A percentile compares a stretch with the other conserved stretches of the same genome.
phyloP scores from a whole-genome alignment of 352 stramenopile genomes.

The Phytophthora chlamydospora region DNA sequence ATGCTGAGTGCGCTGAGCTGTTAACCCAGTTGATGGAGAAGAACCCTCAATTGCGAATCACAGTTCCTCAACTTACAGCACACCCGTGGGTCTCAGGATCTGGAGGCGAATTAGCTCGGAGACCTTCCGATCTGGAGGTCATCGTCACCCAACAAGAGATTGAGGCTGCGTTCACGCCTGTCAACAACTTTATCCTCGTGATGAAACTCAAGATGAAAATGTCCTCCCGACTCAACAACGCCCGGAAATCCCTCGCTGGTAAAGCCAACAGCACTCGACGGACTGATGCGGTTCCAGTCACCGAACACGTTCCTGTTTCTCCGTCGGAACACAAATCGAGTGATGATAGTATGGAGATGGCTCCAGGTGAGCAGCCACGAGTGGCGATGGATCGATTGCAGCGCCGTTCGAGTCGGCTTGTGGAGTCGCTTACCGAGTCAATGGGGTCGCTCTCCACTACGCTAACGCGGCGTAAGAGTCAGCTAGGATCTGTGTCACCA shows the following conservation, averaged over 20 bases:
- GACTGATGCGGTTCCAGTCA: constrained; percentile 15
- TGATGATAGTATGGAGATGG: constrained; percentile 14
- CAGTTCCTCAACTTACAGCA: constrained; percentile 54
- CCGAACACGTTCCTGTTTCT: constrained; percentile 9
- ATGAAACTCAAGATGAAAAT: constrained; percentile 82
- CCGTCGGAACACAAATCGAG: constrained; percentile 6
- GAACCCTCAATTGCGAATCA: constrained; percentile 55
- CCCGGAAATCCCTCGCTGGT: constrained; percentile 35
- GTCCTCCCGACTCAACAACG: constrained; percentile 52
- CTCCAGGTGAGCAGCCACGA: constrained; percentile 13
- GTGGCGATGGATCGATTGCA: constrained; percentile 12
- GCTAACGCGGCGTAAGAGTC: constrained; percentile 23
- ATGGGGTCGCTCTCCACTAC: constrained; percentile 20
- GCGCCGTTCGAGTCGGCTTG: constrained; percentile 17
- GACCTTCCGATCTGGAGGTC: constrained; percentile 20
- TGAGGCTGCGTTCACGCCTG: constrained; percentile 73
- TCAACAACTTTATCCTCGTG: constrained; percentile 87
- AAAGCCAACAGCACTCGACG: constrained; percentile 1
- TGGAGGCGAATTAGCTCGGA: not conserved
- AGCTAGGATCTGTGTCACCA: constrained; percentile 7
- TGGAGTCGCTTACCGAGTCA: constrained; percentile 18
- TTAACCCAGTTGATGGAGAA: constrained; percentile 66
- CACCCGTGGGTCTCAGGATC: constrained; percentile 53
- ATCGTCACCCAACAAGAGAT: constrained; percentile 71
- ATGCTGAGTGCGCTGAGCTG: constrained; percentile 51